These are phyloP conservation scores for Thalassiosira exigua DNA, from an alignment of 352 stramenopile species.

Conservation along the genomic window DNA sequence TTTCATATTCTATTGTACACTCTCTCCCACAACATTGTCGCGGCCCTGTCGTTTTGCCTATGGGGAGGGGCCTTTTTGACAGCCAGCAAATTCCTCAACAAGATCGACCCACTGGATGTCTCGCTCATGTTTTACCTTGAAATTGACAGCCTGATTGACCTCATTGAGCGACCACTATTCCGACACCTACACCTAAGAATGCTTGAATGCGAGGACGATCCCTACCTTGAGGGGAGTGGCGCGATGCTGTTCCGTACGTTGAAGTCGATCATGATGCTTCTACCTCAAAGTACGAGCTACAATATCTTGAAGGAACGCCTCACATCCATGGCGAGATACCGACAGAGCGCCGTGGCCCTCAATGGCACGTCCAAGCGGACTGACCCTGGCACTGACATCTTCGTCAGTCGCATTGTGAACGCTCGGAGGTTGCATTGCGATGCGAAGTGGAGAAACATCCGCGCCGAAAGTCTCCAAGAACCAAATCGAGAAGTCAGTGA, in stretches of 20 bases:
- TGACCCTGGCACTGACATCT: conserved; percentile 57
- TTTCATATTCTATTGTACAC: conserved; percentile 84
- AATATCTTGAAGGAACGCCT: conserved; percentile 69
- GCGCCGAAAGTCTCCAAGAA: conserved; percentile 80
- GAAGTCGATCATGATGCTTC: conserved; percentile 79
- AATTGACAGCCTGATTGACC: conserved; percentile 75
- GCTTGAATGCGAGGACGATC: conserved; percentile 78
- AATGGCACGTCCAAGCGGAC: conserved; percentile 40
- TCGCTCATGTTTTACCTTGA: conserved; percentile 83
- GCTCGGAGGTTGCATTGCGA: conserved; percentile 76
- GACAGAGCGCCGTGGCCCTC: conserved; percentile 63
- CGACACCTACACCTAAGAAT: conserved; percentile 81
- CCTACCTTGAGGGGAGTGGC: conserved; percentile 74
- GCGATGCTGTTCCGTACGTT: conserved; percentile 82
- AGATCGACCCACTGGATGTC: conserved; percentile 80
- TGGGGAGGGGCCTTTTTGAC: conserved; percentile 81
- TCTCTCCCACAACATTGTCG: conserved; percentile 80
- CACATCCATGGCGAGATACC: conserved; percentile 71
- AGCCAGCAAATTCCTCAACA: conserved; percentile 70
- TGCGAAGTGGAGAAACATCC: conserved; percentile 77
- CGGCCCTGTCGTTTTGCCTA: conserved; percentile 74
- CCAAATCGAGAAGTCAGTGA: conserved; percentile 33
- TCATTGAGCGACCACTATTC: conserved; percentile 83
- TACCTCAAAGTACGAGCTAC: conserved; percentile 83
- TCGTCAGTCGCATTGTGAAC: conserved; percentile 66